phyloP scores from a whole-genome alignment of 257 asterid species.

The Salvia miltiorrhiza region DNA sequence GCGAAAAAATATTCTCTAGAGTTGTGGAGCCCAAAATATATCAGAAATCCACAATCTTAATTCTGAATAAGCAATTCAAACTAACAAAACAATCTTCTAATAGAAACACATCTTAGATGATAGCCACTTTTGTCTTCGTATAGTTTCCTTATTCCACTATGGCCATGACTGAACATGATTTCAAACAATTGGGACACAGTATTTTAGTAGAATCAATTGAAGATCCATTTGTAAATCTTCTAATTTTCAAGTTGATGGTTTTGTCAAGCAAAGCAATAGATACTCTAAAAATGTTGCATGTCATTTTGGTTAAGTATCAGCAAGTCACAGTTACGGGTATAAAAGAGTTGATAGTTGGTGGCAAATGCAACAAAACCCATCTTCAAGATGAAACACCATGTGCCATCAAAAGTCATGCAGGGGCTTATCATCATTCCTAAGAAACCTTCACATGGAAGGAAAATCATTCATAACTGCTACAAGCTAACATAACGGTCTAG shows the following conservation, averaged over 20 bases:
- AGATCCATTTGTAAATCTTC: background rate
- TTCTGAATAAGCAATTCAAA: background rate
- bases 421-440: background rate
- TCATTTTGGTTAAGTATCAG: background rate
- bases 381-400: background rate
- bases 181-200: background rate
- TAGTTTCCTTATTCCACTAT: background rate
- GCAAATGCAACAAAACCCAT: background rate
- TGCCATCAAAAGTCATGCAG: background rate
- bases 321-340: background rate
- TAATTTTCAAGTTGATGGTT: background rate
- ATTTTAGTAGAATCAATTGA: background rate
- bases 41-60: background rate
- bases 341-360: background rate
- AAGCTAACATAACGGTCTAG: constrained; percentile 1
- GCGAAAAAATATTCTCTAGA: background rate
- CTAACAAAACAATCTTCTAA: background rate
- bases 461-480: constrained; percentile 4
- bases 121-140: background rate
- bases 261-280: background rate
- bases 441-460: constrained; percentile 1
- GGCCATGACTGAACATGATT: background rate
- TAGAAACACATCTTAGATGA: background rate
- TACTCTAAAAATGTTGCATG: background rate
- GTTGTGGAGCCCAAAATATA: background rate